Base-by-base conservation (phyloP, 2,329 filamentous ascomycete genomes). In the Cladosporium halotolerans region DNA sequence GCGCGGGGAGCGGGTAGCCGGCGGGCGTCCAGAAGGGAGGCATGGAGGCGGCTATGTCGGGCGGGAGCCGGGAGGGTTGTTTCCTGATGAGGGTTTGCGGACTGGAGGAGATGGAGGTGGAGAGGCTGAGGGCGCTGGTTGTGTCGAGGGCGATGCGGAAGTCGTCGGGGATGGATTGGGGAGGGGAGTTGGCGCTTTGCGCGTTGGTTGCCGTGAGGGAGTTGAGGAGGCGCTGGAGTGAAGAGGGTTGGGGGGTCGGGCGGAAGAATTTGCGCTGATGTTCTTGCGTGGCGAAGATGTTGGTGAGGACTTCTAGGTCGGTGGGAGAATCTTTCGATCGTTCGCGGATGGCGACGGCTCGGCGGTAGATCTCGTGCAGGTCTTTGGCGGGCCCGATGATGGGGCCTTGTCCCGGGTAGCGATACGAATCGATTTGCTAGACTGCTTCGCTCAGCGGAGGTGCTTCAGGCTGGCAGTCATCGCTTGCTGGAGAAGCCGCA, bases 401-500 rank as follows among this genome's bases (percentile, higher is more conserved):
- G 9, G 55, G 23, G 16, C 52, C 50, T 8, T 51, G 32, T 28
- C 31, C 45, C 2, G 58, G 48, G 63, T 71, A 79, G 19, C 72
- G 65, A 4, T 76, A 74, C 2, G 82, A 1, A 82, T 58, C 7
- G 82, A 74, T 23, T 9, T 38, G 31, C 3, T 11, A 43, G 38
- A 32, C 8, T 10, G 2, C 9, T 8, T n/a, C 9, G 8, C 9
- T 9, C 14, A 43, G 4, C 3, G 39, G 39, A 18, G 2, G 16
- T 18, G 16, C 3, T 18, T 18, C 16, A 18, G 16, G 16, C 16
- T 43, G 31, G 23, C 39, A 51, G 7, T 32, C 42, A 14, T 31
- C 36, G 23, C 14, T 16, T 28, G n/a, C 11, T 4, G 10, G 13
- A 13, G 40, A 19, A 5, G 13, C 16, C 8, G 48, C 40, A 33